Percentiles rank a stretch among this genome's conserved stretches.
Conservation (phyloP, 1,284 basidiomycete genomes). For the Mycena citricolor region DNA sequence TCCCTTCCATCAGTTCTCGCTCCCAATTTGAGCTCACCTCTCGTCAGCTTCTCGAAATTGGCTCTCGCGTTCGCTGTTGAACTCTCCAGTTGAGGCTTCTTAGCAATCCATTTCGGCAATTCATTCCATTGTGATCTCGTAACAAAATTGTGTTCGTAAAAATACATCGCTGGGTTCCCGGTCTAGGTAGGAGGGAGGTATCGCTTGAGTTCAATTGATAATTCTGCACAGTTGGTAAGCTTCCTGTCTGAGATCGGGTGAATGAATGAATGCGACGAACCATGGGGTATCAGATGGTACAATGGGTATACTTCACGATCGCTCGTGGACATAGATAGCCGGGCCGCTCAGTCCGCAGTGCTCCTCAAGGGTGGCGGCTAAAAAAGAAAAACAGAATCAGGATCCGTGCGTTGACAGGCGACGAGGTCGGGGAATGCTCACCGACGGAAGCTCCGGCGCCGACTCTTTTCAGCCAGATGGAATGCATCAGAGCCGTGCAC, state of each 20-base stretch:
- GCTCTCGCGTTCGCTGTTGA: slow-evolving; percentile 83
- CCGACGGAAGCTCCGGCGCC: slow-evolving; percentile 23
- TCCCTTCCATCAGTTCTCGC: background rate
- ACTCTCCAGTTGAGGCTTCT: slow-evolving; percentile 39
- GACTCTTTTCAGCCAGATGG: slow-evolving; percentile 18
- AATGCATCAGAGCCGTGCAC: too few relatives aligned
- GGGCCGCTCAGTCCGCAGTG: too few relatives aligned
- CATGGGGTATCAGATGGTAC: slow-evolving; percentile 15
- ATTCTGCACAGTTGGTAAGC: too few relatives aligned
- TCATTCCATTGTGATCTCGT: slow-evolving; percentile 2
- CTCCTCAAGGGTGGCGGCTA: slow-evolving; percentile 19
- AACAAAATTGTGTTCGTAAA: slow-evolving; percentile 11
- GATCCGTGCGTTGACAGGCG: background rate
- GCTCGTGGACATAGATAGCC: too few relatives aligned
- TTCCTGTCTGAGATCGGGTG: too few relatives aligned
- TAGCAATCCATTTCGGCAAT: background rate
- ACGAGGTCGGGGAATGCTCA: slow-evolving; percentile 1
- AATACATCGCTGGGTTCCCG: slow-evolving; percentile 16
- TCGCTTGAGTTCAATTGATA: too few relatives aligned
- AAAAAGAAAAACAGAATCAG: background rate
- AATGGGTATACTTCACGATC: background rate
- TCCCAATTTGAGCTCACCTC: background rate
- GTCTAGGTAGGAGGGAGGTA: too few relatives aligned
- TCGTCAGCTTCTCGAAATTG: slow-evolving; percentile 71
- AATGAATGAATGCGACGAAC: slow-evolving; percentile 15